Percentiles rank a stretch among this genome's conserved stretches.
Conservation (phyloP, 352 stramenopile genomes). For the Pythium pyrilobum region DNA sequence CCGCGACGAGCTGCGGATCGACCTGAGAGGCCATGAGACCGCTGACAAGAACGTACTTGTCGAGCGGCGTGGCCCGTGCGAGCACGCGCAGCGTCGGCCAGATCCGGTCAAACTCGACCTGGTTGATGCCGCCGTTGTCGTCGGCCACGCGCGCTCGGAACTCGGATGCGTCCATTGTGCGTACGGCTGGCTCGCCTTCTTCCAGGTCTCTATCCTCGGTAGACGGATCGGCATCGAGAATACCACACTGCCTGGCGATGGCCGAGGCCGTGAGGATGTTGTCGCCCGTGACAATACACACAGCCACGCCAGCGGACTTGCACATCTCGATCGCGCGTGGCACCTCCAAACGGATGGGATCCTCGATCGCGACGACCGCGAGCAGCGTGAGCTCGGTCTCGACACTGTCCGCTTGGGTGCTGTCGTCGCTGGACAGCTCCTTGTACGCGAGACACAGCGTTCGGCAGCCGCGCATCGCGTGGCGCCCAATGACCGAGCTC, state of each 20-base stretch:
- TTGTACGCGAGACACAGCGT: conserved; percentile 68
- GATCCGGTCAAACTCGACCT: conserved; percentile 70
- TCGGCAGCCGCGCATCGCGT: conserved; percentile 60
- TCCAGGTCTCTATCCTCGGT: conserved; percentile 10
- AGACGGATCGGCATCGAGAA: conserved; percentile 47
- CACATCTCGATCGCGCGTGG: conserved; percentile 87
- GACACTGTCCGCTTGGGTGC: conserved; percentile 17
- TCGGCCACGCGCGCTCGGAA: conserved; percentile 49
- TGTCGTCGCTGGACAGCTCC: conserved; percentile 18
- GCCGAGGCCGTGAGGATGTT: conserved; percentile 85
- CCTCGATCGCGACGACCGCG: conserved; percentile 90
- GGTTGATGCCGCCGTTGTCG: conserved; percentile 43
- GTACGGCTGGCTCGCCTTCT: background rate
- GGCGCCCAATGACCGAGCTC: conserved; percentile 49
- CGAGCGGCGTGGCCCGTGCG: conserved; percentile 84
- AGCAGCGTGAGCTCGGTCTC: conserved; percentile 39
- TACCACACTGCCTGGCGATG: conserved; percentile 86
- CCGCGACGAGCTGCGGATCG: conserved; percentile 45
- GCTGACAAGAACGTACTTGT: conserved; percentile 90
- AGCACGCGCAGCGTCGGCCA: conserved; percentile 86
- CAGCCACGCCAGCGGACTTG: conserved; percentile 86
- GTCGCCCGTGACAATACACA: conserved; percentile 92
- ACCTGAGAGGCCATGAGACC: conserved; percentile 61
- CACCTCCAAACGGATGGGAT: conserved; percentile 90
- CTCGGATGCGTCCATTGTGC: conserved; percentile 39